Conservation (phyloP, 768 basidiomycete genomes). For the Mycena vulgaris region DNA sequence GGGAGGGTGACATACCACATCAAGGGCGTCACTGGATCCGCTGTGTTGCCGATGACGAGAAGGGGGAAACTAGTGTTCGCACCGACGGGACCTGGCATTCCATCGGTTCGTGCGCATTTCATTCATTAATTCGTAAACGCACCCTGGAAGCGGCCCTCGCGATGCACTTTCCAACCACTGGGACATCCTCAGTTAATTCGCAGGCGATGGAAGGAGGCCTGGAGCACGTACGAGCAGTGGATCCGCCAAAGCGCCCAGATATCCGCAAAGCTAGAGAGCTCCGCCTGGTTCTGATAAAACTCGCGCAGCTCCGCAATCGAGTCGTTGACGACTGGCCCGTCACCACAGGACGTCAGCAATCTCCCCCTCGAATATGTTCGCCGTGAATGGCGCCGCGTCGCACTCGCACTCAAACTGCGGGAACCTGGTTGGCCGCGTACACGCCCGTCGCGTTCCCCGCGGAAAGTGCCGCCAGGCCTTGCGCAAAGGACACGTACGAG, state of each 20-base stretch:
- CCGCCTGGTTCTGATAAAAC: background rate
- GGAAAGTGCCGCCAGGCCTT: conserved; percentile 10
- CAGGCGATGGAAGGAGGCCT: background rate
- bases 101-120: too few species aligned
- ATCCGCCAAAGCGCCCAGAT: background rate
- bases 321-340: conserved; percentile 8
- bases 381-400: background rate
- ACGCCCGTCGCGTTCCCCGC: background rate
- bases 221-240: conserved; percentile 19
- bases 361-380: background rate
- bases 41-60: conserved; percentile 46
- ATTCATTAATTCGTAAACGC: too few species aligned
- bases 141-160: conserved; percentile 37
- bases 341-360: conserved; percentile 9
- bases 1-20: conserved; percentile 19
- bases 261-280: conserved; percentile 22
- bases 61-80: conserved; percentile 52
- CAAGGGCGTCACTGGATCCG: conserved; percentile 35
- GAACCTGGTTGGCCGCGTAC: background rate
- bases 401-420: conserved; percentile 16
- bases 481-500: background rate
- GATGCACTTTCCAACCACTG: conserved; percentile 27
- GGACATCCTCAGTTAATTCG: too few species aligned
- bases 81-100: conserved; percentile 49
- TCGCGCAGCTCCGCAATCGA: background rate